Base-by-base conservation (phyloP, 495 filamentous ascomycete species). In the Lophiostoma macrostomum region DNA sequence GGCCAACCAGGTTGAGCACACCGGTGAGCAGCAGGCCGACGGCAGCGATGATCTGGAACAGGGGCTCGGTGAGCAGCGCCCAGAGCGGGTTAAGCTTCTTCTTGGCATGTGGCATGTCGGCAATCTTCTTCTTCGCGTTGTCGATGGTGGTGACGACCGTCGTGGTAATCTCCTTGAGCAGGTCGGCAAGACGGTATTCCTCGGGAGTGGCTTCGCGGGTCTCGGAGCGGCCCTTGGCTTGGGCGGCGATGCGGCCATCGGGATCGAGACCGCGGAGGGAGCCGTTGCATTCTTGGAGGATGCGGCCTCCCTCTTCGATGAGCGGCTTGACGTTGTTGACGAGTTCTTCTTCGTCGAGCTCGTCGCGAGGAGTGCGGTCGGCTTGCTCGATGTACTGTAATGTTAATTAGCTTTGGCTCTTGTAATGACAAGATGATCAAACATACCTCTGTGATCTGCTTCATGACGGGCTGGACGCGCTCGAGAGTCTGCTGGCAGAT, bases 101-200 rank as follows among this genome's bases (percentile, higher is more conserved):
- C 83, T 95, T 93, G 20, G 90, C 91, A 52, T 91, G 84, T 13
- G 91, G 91, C 85, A 96, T 91, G 64, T 87, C 86, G 61, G 86
- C 82, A 48, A 96, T 85, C 72, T 85, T 86, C 68, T 81, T 84
- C 78, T 87, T 89, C 30, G 86, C 88, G 36, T 85, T 81, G 52
- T 96, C 90, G 56, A 96, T 90, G n/a, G 85, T 88, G 61, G 82
- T 80, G 5, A 82, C 73, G 6, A 83, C 78, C 2, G 73, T 80
- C 39, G 76, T 73, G 11, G 80, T 79, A 45, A 85, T 64, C 61
- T 91, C 86, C 74, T 91, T 93, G 30, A 96, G 79, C 13, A 81
- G 68, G 24, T 95, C 88, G 3, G 91, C 90, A 12, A 96, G 81
- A 18, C 79, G 79, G 50, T 94, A 86, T 69, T 96, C 90, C 66